Evolutionary conservation across 2,329 filamentous ascomycete species (phyloP).

Genomic region (Pseudogymnoascus sp.): DNA sequence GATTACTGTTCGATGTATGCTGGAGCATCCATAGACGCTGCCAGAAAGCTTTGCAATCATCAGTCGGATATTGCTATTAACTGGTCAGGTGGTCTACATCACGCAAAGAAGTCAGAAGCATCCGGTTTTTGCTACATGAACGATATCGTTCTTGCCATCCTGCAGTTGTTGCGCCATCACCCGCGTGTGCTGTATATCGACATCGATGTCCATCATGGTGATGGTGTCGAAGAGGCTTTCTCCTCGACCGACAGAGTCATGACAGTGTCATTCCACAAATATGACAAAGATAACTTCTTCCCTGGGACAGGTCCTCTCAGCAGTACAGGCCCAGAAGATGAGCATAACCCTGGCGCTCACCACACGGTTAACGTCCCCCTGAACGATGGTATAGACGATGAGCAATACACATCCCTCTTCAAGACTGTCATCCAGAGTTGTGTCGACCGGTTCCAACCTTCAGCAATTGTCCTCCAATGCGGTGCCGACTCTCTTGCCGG

Average conservation of each 20-base stretch:
- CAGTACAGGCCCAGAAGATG: slow-evolving; percentile 74
- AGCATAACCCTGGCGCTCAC: slow-evolving; percentile 79
- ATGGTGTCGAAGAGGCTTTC: slow-evolving; percentile 86
- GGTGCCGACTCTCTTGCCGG: slow-evolving; percentile 91
- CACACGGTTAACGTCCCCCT: slow-evolving; percentile 87
- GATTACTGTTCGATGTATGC: slow-evolving; percentile 93
- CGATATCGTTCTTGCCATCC: slow-evolving; percentile 89
- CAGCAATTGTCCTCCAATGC: slow-evolving; percentile 88
- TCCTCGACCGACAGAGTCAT: slow-evolving; percentile 84
- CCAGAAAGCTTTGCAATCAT: slow-evolving; percentile 74
- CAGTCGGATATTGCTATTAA: slow-evolving; percentile 95
- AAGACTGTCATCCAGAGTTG: slow-evolving; percentile 70
- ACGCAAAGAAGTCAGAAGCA: slow-evolving; percentile 89
- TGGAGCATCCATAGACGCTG: slow-evolving; percentile 83
- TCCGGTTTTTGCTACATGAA: slow-evolving; percentile 99
- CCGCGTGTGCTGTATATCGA: slow-evolving; percentile 89
- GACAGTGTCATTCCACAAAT: slow-evolving; percentile 95
- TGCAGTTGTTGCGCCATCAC: slow-evolving; percentile 75
- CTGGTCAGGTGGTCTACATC: slow-evolving; percentile 93
- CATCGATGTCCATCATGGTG: slow-evolving; percentile 86
- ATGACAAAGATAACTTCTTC: slow-evolving; percentile 76
- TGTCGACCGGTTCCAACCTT: slow-evolving; percentile 76
- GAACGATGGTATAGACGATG: slow-evolving; percentile 83
- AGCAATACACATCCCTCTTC: slow-evolving; percentile 81
- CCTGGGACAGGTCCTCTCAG: slow-evolving; percentile 83